Evolutionary conservation across 108 stramenopile genomes (phyloP).

Genomic region (Stephanodiscus minutulus): DNA sequence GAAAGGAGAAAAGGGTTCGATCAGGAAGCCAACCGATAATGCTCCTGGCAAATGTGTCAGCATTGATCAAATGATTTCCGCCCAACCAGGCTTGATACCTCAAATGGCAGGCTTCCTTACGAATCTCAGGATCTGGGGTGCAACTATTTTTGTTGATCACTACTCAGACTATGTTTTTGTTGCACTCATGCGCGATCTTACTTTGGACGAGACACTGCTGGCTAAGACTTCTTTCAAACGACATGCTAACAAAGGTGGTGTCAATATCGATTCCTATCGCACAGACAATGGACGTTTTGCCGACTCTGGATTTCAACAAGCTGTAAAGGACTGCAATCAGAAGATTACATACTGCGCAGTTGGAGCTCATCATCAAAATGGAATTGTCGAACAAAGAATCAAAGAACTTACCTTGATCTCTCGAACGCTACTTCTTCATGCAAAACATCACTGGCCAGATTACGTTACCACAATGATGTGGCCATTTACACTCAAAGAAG

Average conservation of each 20-base stretch:
- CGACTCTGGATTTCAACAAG: constrained; percentile 14
- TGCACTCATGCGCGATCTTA: constrained; percentile 16
- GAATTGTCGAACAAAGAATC: constrained; percentile 21
- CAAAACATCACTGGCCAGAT: constrained; percentile 16
- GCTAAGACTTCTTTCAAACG: constrained; percentile 32
- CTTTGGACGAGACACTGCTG: constrained; percentile 15
- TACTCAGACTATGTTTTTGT: constrained; percentile 18
- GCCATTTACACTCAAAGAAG: constrained; percentile 49
- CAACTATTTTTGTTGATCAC: constrained; percentile 55
- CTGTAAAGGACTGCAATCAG: constrained; percentile 6
- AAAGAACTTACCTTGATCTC: constrained; percentile 8
- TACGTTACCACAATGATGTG: constrained; percentile 28
- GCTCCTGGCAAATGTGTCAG: constrained; percentile 44
- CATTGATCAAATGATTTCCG: constrained; percentile 42
- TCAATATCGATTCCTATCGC: constrained; percentile 34
- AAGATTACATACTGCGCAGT: constrained; percentile 27
- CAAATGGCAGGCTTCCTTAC: constrained; percentile 28
- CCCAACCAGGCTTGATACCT: constrained; percentile 42
- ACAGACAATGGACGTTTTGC: constrained; percentile 47
- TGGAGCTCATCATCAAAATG: constrained; percentile 47
- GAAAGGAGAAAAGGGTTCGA: background rate
- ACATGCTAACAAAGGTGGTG: constrained; percentile 7
- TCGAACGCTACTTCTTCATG: constrained; percentile 20
- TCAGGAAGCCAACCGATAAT: background rate
- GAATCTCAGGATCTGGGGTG: constrained; percentile 31